Percentiles rank a stretch among this genome's conserved stretches.
Evolutionary conservation across 2,329 filamentous ascomycete genomes (phyloP).

Genomic region (Plenodomus lindquistii): DNA sequence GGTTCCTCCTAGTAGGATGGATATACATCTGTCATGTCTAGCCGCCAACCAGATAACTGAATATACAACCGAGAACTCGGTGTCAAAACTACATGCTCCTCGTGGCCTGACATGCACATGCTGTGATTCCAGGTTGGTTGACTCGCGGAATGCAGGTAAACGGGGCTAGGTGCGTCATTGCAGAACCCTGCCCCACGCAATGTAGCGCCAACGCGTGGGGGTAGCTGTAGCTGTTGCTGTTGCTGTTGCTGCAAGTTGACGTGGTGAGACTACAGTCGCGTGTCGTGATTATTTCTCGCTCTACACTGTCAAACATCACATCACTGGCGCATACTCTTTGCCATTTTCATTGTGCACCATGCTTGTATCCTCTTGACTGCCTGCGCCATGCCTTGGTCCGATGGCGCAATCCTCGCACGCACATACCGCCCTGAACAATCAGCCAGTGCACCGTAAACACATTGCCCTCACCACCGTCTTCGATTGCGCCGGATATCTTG

Average conservation of each 20-base stretch:
- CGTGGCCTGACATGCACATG: neutral
- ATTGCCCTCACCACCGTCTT: neutral
- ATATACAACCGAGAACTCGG: conserved; percentile 27
- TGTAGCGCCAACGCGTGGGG: conserved; percentile 14
- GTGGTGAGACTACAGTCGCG: conserved; percentile 6
- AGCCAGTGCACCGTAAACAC: conserved; percentile 18
- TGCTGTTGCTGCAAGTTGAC: conserved; percentile 1
- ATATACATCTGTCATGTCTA: conserved; percentile 14
- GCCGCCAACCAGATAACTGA: conserved; percentile 30
- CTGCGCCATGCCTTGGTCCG: conserved; percentile 29
- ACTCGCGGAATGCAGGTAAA: neutral
- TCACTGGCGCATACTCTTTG: neutral
- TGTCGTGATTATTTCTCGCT: neutral
- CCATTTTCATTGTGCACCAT: conserved; percentile 3
- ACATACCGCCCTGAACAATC: conserved; percentile 27
- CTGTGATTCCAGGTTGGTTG: conserved; percentile 1
- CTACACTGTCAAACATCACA: neutral
- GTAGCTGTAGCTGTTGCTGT: too few species aligned
- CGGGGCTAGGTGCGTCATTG: conserved; percentile 19
- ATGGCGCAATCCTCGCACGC: conserved; percentile 41
- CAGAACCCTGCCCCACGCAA: conserved; percentile 5
- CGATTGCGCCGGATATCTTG: neutral
- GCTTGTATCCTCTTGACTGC: conserved; percentile 17
- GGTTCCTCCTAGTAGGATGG: conserved; percentile 15
- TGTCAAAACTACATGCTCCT: conserved; percentile 7